Evolutionary conservation across 768 basidiomycete species (phyloP), one percentile per base, ranked within the genome.

Genomic region (Rhodotorula diobovata): DNA sequence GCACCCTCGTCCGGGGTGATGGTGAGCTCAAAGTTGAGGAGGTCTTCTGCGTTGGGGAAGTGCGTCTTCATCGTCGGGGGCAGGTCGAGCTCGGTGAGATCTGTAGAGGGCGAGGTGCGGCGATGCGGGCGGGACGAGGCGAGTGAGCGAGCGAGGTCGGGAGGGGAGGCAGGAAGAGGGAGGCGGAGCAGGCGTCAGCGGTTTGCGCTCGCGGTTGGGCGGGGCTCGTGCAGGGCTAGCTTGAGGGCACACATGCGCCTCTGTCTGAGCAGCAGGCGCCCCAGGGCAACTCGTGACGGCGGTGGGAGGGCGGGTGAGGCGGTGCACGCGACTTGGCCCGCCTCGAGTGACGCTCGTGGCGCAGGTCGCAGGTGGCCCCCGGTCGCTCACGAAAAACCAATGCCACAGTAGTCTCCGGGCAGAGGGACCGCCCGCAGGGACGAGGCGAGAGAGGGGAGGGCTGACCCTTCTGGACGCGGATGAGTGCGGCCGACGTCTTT

Each of bases 401-500:
- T 21, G 7, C 18, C 21, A 50, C 48, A 50, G 48, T 21, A 41
- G 41, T 16, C 10, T 41, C 10, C 16, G 41, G 9, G 12, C 48
- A 10, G 23, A 50, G 18, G 12, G 48, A 10, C 9, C 18, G 7
- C 48, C 18, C 12, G 28, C 51, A 21, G 14, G 51, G 5, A 30
- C n/a, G 6, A 2, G 48, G 9, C 4, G 48, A 50, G 48, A 25
- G n/a, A 28, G 28, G 25, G 28, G 25, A 50, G 28, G 28, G 75
- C 83, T 68, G 71, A 93, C 96, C 96, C 85, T 98, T 99, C 85
- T 99, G 96, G n/a, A 99, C 95, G 67, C 96, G 87, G 80, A 99
- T 90, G 82, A 97, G 94, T 39, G 96, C 96, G 25, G 96, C 95
- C 79, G 91, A 92, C 56, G 93, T 96, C 87, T 95, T 97, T 55